These are phyloP conservation scores for Irpex sp. DNA, from an alignment of 1,284 basidiomycete genomes.

Conservation along the genomic window DNA sequence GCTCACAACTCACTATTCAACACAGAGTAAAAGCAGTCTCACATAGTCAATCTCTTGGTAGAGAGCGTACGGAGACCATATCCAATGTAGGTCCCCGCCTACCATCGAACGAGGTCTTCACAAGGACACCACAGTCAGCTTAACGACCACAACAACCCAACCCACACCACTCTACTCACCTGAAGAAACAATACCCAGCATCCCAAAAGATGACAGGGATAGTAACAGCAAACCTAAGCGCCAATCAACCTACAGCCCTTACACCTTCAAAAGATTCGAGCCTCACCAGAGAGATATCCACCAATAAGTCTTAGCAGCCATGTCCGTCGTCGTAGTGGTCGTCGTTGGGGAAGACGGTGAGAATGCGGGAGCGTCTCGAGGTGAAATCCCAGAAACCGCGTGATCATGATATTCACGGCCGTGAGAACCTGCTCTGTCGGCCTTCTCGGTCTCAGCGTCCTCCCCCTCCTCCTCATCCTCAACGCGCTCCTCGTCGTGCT, in stretches of 20 bases:
- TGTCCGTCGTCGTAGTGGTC: conserved; percentile 11
- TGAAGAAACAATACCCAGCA: conserved; percentile 68
- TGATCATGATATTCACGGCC: neutral
- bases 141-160: neutral
- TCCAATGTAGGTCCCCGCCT: conserved; percentile 86
- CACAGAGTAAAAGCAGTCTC: conserved; percentile 16
- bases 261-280: no score
- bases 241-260: no score
- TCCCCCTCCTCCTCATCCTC: neutral
- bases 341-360: conserved; percentile 9
- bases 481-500: neutral
- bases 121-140: neutral
- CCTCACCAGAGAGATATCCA: conserved; percentile 27
- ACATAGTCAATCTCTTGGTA: conserved; percentile 74
- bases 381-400: neutral
- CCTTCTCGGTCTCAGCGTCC: neutral
- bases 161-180: conserved; percentile 34
- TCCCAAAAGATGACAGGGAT: conserved; percentile 65
- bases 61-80: conserved; percentile 80
- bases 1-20: neutral
- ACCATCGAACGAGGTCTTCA: conserved; percentile 56
- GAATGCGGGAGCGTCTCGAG: neutral
- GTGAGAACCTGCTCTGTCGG: neutral
- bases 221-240: conserved; percentile 49
- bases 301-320: conserved; percentile 23